These are phyloP conservation scores for Cystoderma amianthinum DNA, from an alignment of 768 basidiomycete genomes.

Conservation along the genomic window DNA sequence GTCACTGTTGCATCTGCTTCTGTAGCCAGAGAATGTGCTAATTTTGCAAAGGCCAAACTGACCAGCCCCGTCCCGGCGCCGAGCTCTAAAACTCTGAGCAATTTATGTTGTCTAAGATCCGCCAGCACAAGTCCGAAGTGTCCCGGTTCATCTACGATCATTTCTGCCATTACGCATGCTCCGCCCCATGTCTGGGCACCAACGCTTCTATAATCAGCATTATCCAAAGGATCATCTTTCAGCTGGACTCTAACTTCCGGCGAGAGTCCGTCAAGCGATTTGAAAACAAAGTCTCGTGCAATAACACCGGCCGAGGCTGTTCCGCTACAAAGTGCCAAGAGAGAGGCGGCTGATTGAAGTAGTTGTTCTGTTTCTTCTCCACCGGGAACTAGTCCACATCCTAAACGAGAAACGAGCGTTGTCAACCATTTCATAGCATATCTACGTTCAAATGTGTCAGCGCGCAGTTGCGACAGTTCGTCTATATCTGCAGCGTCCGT, in stretches of 20 bases:
- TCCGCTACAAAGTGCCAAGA: constrained; percentile 61
- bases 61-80: constrained; percentile 85
- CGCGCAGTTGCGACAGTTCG: constrained; percentile 20
- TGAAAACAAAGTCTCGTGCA: constrained; percentile 46
- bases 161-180: constrained; percentile 73
- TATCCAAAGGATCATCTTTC: constrained; percentile 63
- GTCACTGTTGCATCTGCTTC: constrained; percentile 8
- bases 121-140: constrained; percentile 34
- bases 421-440: constrained; percentile 74
- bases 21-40: constrained; percentile 20
- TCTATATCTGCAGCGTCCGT: background rate
- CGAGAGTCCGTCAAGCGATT: constrained; percentile 5
- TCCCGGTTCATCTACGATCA: constrained; percentile 52
- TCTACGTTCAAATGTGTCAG: constrained; percentile 63
- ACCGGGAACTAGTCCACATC: background rate
- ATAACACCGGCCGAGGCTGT: constrained; percentile 55
- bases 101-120: too few species aligned
- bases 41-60: constrained; percentile 49
- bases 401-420: constrained; percentile 36
- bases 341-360: constrained; percentile 47
- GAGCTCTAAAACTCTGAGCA: constrained; percentile 59
- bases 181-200: constrained; percentile 91
- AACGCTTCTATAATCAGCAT: constrained; percentile 63
- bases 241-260: constrained; percentile 33
- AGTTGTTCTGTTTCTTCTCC: constrained; percentile 22